Base-by-base conservation (phyloP, 495 filamentous ascomycete genomes). In the Opeltia flavorubescens region DNA sequence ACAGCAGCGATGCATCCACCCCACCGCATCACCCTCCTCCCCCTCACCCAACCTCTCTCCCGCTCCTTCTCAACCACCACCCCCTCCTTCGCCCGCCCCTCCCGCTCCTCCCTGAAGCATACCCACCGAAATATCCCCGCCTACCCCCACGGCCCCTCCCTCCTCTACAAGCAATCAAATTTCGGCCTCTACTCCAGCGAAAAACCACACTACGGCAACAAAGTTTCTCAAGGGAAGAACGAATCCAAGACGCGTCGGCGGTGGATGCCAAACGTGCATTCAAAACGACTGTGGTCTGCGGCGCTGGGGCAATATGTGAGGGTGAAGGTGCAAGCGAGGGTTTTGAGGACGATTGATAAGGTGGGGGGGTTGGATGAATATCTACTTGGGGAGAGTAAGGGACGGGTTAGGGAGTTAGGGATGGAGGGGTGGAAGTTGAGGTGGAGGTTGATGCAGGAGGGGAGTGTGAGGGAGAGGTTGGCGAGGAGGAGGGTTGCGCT, bases 291-390 rank as follows among this genome's bases (percentile, higher is more conserved):
- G 15, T 91, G 72, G 65, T 83, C 76, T 24, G 70, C 78, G 1
- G 68, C 75, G 0, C 70, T 98, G 36, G 67, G 69, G 20, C 63
- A 73, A 46, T 71, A 72, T 38, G 64, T 98, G 9, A 77, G 76
- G 55, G 71, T 93, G 29, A 77, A 82, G 54, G 69, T 96, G 42
- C 88, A 83, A 2, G 71, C 83, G 45, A 69, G 76, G 35, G 84
- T 86, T 7, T 62, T 98, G 55, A 72, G 85, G 60, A 95, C 88
- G 34, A 84, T 98, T 53, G 75, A 86, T 58, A 94, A 89, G 55
- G 69, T 75, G 11, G 89, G 89, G 24, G 87, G 91, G 18, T 66
- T 98, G 50, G 91, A 98, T 64, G 78, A 84, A 49, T 98, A 98
- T 64, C 67, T 98, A 26, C 65, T 95, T 4, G 83, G 83, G 35